phyloP scores from a whole-genome alignment of 2,329 filamentous ascomycete genomes.

The Colletotrichum higginsianum region DNA sequence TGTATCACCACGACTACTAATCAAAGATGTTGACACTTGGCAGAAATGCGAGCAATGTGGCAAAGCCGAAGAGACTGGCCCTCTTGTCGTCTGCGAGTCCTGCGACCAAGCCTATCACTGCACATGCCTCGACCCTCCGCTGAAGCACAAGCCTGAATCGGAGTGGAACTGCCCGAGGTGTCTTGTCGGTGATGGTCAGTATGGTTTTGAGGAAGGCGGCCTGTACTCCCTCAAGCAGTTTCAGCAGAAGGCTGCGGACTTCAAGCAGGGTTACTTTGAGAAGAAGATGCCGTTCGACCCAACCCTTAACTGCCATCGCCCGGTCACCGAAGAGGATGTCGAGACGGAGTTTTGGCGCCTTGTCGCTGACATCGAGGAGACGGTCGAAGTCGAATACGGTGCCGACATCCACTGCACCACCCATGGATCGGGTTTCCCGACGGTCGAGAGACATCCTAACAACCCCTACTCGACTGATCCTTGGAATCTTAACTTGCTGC shows the following conservation, averaged over 20 bases:
- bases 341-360: conserved; percentile 97
- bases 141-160: conserved; percentile 81
- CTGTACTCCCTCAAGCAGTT: conserved; percentile 96
- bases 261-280: conserved; percentile 95
- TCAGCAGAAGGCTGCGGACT: conserved; percentile 94
- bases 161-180: conserved; percentile 98
- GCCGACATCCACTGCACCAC: conserved; percentile 99
- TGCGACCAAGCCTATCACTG: conserved; percentile 93
- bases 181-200: conserved; percentile 95
- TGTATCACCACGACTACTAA: not conserved
- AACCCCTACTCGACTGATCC: conserved; percentile 90
- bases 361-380: conserved; percentile 93
- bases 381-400: conserved; percentile 97
- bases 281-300: conserved; percentile 92
- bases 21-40: conserved; percentile 43
- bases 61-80: conserved; percentile 79
- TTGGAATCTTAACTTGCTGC: conserved; percentile 96
- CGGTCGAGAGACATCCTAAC: conserved; percentile 89
- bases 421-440: conserved; percentile 96
- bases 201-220: conserved; percentile 96
- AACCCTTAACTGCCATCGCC: conserved; percentile 82
- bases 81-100: conserved; percentile 87
- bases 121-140: conserved; percentile 88
- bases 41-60: conserved; percentile 90
- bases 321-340: conserved; percentile 94